These are phyloP conservation scores for Candida fluviatilis DNA, from an alignment of 805 yeast genomes.

Conservation along the genomic window DNA sequence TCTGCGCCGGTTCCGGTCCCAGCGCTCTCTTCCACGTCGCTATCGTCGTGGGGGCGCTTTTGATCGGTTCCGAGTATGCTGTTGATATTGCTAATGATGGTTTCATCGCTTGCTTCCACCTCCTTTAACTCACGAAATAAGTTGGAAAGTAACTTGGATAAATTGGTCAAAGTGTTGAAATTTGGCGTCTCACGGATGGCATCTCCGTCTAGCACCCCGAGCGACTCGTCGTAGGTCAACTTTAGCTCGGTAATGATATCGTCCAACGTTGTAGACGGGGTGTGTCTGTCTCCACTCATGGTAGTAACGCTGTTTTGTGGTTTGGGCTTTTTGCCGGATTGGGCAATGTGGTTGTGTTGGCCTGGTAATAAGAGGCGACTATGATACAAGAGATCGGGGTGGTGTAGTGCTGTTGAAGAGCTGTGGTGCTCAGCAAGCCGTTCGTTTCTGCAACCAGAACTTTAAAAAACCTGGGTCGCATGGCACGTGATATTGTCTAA, in stretches of 20 bases:
- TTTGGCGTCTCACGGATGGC: conserved; percentile 38
- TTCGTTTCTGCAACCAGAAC: too few relatives aligned
- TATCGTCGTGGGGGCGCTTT: conserved; percentile 2
- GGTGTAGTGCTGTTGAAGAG: too few relatives aligned
- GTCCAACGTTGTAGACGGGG: conserved; percentile 42
- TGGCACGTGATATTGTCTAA: too few relatives aligned
- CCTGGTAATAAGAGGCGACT: too few relatives aligned
- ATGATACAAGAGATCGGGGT: too few relatives aligned
- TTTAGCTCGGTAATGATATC: conserved; percentile 50
- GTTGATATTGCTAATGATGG: conserved; percentile 18
- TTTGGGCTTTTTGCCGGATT: too few relatives aligned
- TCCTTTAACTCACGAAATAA: conserved; percentile 35
- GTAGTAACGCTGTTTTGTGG: neutral
- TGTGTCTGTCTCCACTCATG: conserved; percentile 10
- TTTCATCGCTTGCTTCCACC: conserved; percentile 28
- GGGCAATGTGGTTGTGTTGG: neutral
- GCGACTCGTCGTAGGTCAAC: conserved; percentile 52
- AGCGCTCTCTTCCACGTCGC: conserved; percentile 3
- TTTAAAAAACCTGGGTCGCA: too few relatives aligned
- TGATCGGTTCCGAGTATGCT: conserved; percentile 8
- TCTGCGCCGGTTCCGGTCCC: conserved; percentile 4
- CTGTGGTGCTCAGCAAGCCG: too few relatives aligned
- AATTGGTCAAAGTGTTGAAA: conserved; percentile 40
- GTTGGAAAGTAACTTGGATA: conserved; percentile 40
- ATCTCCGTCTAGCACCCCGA: conserved; percentile 62